These are phyloP conservation scores for Phytophthora sansomeana DNA, from an alignment of 352 stramenopile genomes.

Conservation along the genomic window DNA sequence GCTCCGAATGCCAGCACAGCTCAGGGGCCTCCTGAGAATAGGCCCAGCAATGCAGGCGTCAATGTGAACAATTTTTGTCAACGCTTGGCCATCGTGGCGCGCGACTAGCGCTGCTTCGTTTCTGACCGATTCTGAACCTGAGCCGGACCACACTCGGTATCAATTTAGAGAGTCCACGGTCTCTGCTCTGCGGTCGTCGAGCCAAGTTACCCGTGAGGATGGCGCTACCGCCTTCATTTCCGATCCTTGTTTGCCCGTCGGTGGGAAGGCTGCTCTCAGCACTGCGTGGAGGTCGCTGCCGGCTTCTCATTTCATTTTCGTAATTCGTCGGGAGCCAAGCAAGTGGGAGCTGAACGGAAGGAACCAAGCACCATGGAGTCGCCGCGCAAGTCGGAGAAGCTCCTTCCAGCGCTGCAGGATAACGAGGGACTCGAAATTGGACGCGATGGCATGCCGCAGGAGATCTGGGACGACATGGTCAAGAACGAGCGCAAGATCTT, in stretches of 20 bases:
- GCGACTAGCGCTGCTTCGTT: too few species aligned
- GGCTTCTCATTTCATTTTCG: constrained; percentile 18
- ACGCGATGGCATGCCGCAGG: constrained; percentile 49
- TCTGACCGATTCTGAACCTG: constrained; percentile 28
- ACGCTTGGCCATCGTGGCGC: too few species aligned
- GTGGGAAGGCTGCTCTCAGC: constrained; percentile 9
- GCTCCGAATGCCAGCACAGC: too few species aligned
- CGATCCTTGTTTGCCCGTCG: constrained; percentile 8
- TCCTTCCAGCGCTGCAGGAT: constrained; percentile 15
- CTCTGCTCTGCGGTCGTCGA: too few species aligned
- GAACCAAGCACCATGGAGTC: constrained; percentile 21
- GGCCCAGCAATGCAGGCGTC: too few species aligned
- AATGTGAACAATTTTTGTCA: too few species aligned
- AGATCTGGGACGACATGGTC: constrained; percentile 60
- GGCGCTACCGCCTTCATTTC: constrained; percentile 16
- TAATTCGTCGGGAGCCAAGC: constrained; percentile 2
- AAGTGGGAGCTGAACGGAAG: background rate
- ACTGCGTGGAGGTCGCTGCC: background rate
- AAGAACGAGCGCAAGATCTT: constrained; percentile 53
- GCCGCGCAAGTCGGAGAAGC: constrained; percentile 42
- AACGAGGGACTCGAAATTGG: constrained; percentile 28
- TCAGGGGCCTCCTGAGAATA: too few species aligned
- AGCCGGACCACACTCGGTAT: constrained; percentile 18
- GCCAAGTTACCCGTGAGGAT: constrained; percentile 3
- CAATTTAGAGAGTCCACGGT: background rate